A percentile compares a stretch with the other conserved stretches of the same genome.
Evolutionary conservation across 1,284 basidiomycete species (phyloP).

Genomic region (Naganishia sp.): DNA sequence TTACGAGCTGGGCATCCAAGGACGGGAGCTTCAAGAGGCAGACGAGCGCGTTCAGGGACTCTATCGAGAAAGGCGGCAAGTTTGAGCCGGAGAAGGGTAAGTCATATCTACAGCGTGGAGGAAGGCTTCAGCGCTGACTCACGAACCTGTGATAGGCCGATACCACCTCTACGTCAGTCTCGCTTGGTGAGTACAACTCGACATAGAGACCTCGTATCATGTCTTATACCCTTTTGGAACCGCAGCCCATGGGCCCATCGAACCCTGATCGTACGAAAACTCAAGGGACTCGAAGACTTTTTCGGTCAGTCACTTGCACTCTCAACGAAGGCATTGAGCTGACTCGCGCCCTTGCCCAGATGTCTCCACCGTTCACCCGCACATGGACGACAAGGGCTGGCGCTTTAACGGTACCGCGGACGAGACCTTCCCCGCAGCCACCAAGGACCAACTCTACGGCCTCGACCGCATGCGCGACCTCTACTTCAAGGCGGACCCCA

Average conservation of each 20-base stretch:
- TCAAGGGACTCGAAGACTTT: constrained; percentile 87
- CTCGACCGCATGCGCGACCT: constrained; percentile 78
- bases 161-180: constrained; percentile 86
- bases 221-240: neutral
- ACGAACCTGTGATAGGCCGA: constrained; percentile 54
- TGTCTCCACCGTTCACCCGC: constrained; percentile 79
- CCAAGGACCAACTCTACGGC: constrained; percentile 69
- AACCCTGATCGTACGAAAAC: constrained; percentile 79
- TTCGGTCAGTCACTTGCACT: constrained; percentile 61
- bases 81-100: constrained; percentile 79
- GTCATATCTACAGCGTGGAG: constrained; percentile 38
- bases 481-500: constrained; percentile 73
- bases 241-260: constrained; percentile 83
- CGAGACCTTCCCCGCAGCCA: constrained; percentile 71
- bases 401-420: constrained; percentile 62
- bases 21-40: constrained; percentile 84
- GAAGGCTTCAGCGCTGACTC: neutral
- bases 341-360: constrained; percentile 55
- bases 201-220: neutral
- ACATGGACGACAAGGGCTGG: constrained; percentile 82
- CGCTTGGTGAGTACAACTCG: constrained; percentile 58
- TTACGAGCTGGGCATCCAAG: constrained; percentile 62
- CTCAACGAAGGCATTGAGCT: constrained; percentile 1
- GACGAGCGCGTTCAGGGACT: constrained; percentile 70
- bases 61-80: constrained; percentile 69